Evolutionary conservation across 2,329 filamentous ascomycete genomes (phyloP).

Genomic region (Reticulascus tulasneorum): DNA sequence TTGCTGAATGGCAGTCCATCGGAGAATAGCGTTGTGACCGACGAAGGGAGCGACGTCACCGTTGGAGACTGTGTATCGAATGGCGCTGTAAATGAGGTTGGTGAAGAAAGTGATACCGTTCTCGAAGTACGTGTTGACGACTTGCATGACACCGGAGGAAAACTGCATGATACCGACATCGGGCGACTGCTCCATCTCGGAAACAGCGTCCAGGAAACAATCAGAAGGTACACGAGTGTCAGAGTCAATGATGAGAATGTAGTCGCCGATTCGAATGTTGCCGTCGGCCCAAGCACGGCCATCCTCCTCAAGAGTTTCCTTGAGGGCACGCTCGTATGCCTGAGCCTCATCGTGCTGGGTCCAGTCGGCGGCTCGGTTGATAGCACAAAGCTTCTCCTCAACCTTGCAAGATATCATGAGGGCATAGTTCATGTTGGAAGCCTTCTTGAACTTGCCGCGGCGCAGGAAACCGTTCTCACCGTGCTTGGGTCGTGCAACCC

Average conservation of each 20-base stretch:
- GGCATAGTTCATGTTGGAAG: conserved; percentile 70
- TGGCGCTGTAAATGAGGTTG: conserved; percentile 72
- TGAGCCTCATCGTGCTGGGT: conserved; percentile 63
- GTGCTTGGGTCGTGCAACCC: conserved; percentile 63
- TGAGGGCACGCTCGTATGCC: conserved; percentile 62
- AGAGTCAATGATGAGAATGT: conserved; percentile 74
- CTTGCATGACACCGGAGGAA: conserved; percentile 75
- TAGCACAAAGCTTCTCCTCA: conserved; percentile 60
- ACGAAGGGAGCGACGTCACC: conserved; percentile 76
- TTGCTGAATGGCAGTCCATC: conserved; percentile 72
- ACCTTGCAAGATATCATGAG: conserved; percentile 66
- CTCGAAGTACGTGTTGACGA: conserved; percentile 69
- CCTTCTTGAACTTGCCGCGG: conserved; percentile 66
- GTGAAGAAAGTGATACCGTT: conserved; percentile 69
- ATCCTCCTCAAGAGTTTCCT: conserved; percentile 62
- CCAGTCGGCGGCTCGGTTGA: conserved; percentile 59
- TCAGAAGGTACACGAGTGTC: conserved; percentile 75
- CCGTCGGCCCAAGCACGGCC: conserved; percentile 77
- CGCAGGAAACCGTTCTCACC: conserved; percentile 60
- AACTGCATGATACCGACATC: conserved; percentile 78
- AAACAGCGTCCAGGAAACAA: conserved; percentile 74
- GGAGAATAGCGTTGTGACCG: conserved; percentile 74
- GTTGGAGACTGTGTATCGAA: conserved; percentile 72
- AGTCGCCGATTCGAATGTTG: conserved; percentile 81
- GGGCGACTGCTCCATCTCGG: conserved; percentile 76